Percentiles rank a stretch among this genome's conserved stretches.
Evolutionary conservation across 169 alveolate species (phyloP).

Genomic region (Eimeria praecox): DNA sequence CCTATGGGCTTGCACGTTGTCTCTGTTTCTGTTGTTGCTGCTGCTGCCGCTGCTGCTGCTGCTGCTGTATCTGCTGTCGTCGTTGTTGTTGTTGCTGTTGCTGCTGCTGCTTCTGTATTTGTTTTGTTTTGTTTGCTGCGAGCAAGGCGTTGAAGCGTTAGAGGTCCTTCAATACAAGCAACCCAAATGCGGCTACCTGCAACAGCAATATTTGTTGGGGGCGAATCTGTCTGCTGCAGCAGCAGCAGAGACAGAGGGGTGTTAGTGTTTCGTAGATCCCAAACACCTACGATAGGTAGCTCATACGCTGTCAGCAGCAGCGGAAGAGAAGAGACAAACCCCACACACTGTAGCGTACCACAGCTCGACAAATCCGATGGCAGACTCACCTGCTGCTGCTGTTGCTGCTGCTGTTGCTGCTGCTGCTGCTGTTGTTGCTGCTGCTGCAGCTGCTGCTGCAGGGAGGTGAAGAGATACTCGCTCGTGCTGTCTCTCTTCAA

Average conservation of each 20-base stretch:
- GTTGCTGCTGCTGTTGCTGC: neutral
- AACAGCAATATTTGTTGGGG: neutral
- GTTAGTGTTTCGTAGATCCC: neutral
- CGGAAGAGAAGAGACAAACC: neutral
- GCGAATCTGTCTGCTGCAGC: neutral
- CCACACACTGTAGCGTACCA: conserved; percentile 20
- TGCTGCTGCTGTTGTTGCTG: neutral
- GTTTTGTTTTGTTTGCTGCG: neutral
- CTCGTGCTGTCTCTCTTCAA: neutral
- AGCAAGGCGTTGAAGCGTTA: neutral
- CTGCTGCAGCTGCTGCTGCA: neutral
- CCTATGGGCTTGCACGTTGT: neutral
- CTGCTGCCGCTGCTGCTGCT: neutral
- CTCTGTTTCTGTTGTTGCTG: neutral
- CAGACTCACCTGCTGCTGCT: neutral
- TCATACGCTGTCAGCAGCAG: conserved; percentile 61
- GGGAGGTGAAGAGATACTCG: neutral
- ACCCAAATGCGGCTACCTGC: conserved; percentile 3
- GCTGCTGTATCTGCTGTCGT: neutral
- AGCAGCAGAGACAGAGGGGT: neutral
- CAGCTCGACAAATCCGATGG: neutral
- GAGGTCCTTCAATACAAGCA: conserved; percentile 15
- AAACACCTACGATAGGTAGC: neutral
- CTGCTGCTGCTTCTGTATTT: neutral
- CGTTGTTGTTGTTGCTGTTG: neutral